Conservation (phyloP, 495 filamentous ascomycete genomes). For the Daldinia childiae region DNA sequence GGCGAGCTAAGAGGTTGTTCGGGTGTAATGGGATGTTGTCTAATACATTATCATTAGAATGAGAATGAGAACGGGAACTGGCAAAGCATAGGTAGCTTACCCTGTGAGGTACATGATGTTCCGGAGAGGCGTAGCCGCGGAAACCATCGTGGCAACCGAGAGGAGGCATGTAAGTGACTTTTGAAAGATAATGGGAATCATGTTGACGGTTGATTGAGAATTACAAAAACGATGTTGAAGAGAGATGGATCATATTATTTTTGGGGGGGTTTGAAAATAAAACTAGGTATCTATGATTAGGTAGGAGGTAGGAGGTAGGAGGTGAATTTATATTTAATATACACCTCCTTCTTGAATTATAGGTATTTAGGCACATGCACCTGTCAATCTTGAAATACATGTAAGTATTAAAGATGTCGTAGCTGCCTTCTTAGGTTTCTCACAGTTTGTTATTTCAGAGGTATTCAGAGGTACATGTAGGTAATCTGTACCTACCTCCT, state of each 20-base stretch:
- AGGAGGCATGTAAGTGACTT: constrained; percentile 25
- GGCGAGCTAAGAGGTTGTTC: constrained; percentile 54
- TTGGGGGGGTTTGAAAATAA: neutral
- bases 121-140: constrained; percentile 43
- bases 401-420: too few species aligned
- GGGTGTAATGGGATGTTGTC: constrained; percentile 64
- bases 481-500: neutral
- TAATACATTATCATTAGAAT: constrained; percentile 35
- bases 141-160: constrained; percentile 22
- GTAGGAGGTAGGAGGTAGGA: too few species aligned
- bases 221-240: constrained; percentile 3
- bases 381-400: too few species aligned
- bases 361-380: too few species aligned
- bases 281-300: neutral
- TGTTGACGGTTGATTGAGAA: constrained; percentile 4
- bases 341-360: too few species aligned
- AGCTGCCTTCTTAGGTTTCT: too few species aligned
- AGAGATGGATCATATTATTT: neutral
- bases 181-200: constrained; percentile 1
- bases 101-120: constrained; percentile 71
- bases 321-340: too few species aligned
- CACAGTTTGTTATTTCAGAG: too few species aligned
- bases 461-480: too few species aligned
- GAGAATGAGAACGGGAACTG: neutral
- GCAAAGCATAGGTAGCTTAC: constrained; percentile 42